Percentiles rank a stretch among this genome's conserved stretches.
phyloP scores from a whole-genome alignment of 176 grass and related monocot species.

The Oryza glaberrima region DNA sequence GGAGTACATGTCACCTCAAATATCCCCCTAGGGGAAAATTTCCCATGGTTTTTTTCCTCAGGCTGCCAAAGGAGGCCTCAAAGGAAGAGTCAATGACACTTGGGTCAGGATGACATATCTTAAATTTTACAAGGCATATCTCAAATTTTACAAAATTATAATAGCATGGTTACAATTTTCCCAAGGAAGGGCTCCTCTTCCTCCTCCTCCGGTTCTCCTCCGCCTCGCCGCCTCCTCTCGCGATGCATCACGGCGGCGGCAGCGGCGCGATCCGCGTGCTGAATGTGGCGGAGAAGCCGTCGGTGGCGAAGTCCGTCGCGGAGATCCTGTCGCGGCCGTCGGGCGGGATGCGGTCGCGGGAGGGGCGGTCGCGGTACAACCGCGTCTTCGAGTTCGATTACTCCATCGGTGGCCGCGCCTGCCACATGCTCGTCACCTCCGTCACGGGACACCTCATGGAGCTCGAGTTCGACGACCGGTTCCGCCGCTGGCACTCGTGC shows the following conservation, averaged over 20 bases:
- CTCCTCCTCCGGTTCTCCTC: neutral
- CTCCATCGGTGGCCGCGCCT: slow-evolving; percentile 54
- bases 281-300: slow-evolving; percentile 95
- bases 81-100: too few species aligned
- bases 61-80: too few species aligned
- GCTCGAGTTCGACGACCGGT: slow-evolving; percentile 90
- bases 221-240: neutral
- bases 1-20: too few species aligned
- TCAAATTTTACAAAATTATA: too few species aligned
- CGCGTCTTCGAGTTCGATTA: slow-evolving; percentile 93
- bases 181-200: neutral
- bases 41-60: too few species aligned
- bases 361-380: slow-evolving; percentile 81
- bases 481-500: slow-evolving; percentile 87
- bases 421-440: slow-evolving; percentile 88
- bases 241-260: slow-evolving; percentile 40
- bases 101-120: too few species aligned
- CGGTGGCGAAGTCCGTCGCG: slow-evolving; percentile 84
- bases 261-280: slow-evolving; percentile 68
- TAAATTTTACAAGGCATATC: too few species aligned
- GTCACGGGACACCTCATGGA: slow-evolving; percentile 99
- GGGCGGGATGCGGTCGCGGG: slow-evolving; percentile 61
- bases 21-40: too few species aligned
- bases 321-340: slow-evolving; percentile 80
- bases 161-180: neutral